phyloP scores from a whole-genome alignment of 2,329 filamentous ascomycete genomes.

The Colletotrichum limetticola region DNA sequence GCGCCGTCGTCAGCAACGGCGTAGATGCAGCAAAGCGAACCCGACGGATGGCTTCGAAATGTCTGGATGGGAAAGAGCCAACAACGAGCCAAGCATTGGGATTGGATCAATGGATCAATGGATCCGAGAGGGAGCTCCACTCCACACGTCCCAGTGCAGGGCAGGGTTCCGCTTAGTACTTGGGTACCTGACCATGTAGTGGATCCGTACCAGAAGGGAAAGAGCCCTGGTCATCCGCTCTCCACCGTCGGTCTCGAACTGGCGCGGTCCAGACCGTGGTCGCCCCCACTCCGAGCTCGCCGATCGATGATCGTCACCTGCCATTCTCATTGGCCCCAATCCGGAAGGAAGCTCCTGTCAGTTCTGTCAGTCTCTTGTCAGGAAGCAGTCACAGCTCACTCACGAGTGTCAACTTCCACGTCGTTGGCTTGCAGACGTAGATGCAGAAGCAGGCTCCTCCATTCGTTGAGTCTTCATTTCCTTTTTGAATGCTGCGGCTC shows the following conservation, averaged over 20 bases:
- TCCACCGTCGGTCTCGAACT: conserved; percentile 21
- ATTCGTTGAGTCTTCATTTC: not conserved
- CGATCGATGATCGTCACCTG: conserved; percentile 32
- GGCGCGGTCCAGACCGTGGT: conserved; percentile 29
- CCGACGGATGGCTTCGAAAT: not conserved
- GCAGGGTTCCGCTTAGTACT: not conserved
- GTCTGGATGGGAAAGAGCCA: conserved; percentile 9
- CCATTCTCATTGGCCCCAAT: conserved; percentile 25
- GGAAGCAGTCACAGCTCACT: no score
- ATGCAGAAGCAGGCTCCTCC: no score
- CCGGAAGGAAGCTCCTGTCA: conserved; percentile 10
- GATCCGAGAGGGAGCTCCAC: not conserved
- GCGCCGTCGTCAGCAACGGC: conserved; percentile 10
- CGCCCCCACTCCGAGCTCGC: conserved; percentile 11
- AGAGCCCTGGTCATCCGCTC: not conserved
- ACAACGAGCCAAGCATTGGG: not conserved
- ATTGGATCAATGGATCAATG: no score
- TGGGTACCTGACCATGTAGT: no score
- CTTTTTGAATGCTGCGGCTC: not conserved
- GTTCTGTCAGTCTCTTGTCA: not conserved
- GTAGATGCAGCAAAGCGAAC: not conserved
- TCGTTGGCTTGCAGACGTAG: not conserved
- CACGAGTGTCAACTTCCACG: not conserved
- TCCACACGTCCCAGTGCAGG: not conserved
- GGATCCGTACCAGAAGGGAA: not conserved